Evolutionary conservation across 371 early-diverging fungal genomes (phyloP).

Genomic region (Mucor racemosus): DNA sequence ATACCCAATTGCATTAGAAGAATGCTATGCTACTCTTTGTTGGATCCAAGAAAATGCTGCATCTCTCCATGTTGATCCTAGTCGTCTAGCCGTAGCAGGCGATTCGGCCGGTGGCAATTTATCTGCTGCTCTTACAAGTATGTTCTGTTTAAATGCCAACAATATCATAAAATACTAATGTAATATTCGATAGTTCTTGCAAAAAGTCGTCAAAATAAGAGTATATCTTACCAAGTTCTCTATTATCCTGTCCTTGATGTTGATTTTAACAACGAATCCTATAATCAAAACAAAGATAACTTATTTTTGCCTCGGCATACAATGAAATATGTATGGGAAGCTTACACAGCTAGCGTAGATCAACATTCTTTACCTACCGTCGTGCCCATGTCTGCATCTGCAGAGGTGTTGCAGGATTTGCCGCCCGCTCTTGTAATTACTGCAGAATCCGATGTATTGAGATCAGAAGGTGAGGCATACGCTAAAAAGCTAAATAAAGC

Average conservation of each 20-base stretch:
- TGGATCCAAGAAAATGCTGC: constrained; percentile 33
- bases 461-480: constrained; percentile 45
- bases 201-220: constrained; percentile 27
- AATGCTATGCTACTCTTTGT: constrained; percentile 35
- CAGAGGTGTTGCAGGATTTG: constrained; percentile 33
- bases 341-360: constrained; percentile 17
- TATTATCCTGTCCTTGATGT: constrained; percentile 35
- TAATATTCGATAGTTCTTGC: constrained; percentile 24
- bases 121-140: constrained; percentile 32
- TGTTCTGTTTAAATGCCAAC: neutral
- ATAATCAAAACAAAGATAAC: constrained; percentile 17
- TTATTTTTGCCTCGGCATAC: constrained; percentile 13
- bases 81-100: constrained; percentile 34
- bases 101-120: constrained; percentile 48
- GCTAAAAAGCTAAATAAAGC: constrained; percentile 30
- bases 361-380: constrained; percentile 10
- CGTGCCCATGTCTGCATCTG: constrained; percentile 26
- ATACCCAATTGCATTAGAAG: constrained; percentile 38
- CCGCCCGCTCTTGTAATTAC: constrained; percentile 42
- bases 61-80: constrained; percentile 25
- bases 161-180: no score
- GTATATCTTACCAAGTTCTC: constrained; percentile 35
- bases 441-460: constrained; percentile 41
- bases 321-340: constrained; percentile 28
- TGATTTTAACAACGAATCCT: constrained; percentile 30